Base-by-base conservation (phyloP, 176 grass and related monocot genomes). In the Musa itinerans region DNA sequence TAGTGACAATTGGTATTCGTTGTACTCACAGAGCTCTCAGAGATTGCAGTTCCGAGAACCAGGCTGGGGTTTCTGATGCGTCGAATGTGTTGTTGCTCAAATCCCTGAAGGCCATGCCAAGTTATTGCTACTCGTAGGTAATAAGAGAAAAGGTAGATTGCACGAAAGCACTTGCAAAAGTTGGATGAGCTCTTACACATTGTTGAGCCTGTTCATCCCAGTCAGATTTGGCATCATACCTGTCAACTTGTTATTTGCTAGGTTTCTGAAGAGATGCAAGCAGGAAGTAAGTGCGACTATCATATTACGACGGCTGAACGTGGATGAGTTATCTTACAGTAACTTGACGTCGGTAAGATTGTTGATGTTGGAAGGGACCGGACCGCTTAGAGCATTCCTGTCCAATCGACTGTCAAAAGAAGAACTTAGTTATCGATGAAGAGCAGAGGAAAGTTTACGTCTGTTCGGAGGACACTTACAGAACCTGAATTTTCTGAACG, bases 61-160 rank as follows among this genome's bases (percentile, higher is more conserved):
- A 99, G 52, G 66, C 71, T 22, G 95, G 90, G 70, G 74, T 92
- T 9, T 81, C 78, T 34, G 95, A 87, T 69, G 76, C 78, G 77
- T 87, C 88, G 72, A 99, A 99, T 48, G 86, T 77, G 78, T 99
- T 99, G 78, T 99, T 94, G 79, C 95, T 99, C 85, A 99, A 79
- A 78, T 99, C 90, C 16, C 95, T 99, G 81, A 19, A 25, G 17
- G 10, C 20, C 9, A 14, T 65, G 26, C 8, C 34, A 43, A 77
- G 8, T 64, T 22, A 51, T 14, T 50, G 14, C 20, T 50, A 5
- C 34, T 43, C 34, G 34, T 11, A 19, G 43, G 24, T 19, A 57
- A 71, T 8, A 74, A 72, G 64, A 53, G 7, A 50, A 27, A 27
- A 54, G 58, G 71, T 24, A 62, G 54, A 27, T 20, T 81, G 8